Base-by-base conservation (phyloP, 176 grass and related monocot species). In the Raddia guianensis region DNA sequence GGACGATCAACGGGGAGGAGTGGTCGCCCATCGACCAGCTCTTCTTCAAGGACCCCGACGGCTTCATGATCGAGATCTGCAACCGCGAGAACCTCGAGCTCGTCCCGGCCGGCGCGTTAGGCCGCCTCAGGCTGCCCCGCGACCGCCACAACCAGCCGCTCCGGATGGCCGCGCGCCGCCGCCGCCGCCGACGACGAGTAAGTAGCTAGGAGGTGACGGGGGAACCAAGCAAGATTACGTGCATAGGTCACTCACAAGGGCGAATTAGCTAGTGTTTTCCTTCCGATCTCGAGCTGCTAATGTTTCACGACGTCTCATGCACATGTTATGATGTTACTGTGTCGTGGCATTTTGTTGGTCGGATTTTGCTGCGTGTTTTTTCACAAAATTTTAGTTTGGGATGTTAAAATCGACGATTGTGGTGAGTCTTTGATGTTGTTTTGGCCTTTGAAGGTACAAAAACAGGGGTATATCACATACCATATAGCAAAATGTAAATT, bases 41-140 rank as follows among this genome's bases (percentile, higher is more conserved):
- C 53, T 92, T 96, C 87, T 91, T 97, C 80, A 88, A 87, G 34
- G 94, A 93, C 85, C 94, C 86, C 11, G 86, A 93, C 43, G 88
- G 86, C 7, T 97, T 93, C 75, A 93, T 91, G 91, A 88, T 93
- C 34, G 94, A 89, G 84, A 97, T 97, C 74, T 91, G 90, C 83
- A 97, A 97, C 84, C 89, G 86, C 50, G 90, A 97, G 88, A 97
- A 93, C 84, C 87, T 93, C 13, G 87, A 90, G 89, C 76, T 95
- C 61, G 89, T 95, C 74, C 87, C 92, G 1, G 84, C 73, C 65
- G 92, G 73, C 53, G 86, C 72, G 3, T 70, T 87, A 27, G 84
- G 86, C 12, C 83, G 67, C n/a, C 87, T 94, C 66, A 82, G 79
- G 80, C 73, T 94, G 19, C 89, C 89, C 0, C 83, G 71, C 62